These are phyloP conservation scores for Phaeoacremonium minimum DNA, from an alignment of 2,329 filamentous ascomycete species.

Conservation along the genomic window DNA sequence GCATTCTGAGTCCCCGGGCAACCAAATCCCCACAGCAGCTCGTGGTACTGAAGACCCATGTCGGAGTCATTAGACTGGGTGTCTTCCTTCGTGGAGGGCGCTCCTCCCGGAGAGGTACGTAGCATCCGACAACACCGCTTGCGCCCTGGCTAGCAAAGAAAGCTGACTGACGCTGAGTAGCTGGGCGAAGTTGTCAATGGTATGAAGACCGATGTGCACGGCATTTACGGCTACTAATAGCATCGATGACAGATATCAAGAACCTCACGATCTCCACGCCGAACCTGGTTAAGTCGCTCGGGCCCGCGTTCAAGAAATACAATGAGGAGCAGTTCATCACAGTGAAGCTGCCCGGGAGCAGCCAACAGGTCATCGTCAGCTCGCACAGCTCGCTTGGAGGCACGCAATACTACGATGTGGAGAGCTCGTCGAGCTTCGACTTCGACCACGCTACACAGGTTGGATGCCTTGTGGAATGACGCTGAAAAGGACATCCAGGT, in stretches of 20 bases:
- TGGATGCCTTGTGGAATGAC: slow-evolving; percentile 13
- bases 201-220: slow-evolving; percentile 40
- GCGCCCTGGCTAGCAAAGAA: slow-evolving; percentile 8
- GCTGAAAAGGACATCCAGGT: background rate
- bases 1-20: too few species aligned
- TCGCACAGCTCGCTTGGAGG: slow-evolving; percentile 77
- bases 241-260: slow-evolving; percentile 70
- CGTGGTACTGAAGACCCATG: too few species aligned
- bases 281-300: slow-evolving; percentile 65
- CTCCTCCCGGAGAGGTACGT: slow-evolving; percentile 91
- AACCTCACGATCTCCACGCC: slow-evolving; percentile 69
- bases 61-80: slow-evolving; percentile 52
- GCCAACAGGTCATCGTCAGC: slow-evolving; percentile 80
- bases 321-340: slow-evolving; percentile 92
- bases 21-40: too few species aligned
- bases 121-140: slow-evolving; percentile 6
- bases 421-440: slow-evolving; percentile 80
- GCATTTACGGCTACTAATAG: too few species aligned
- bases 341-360: slow-evolving; percentile 83
- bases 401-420: slow-evolving; percentile 84
- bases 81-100: slow-evolving; percentile 87
- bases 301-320: slow-evolving; percentile 86
- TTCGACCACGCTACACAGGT: slow-evolving; percentile 83
- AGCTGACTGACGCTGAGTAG: slow-evolving; percentile 37
- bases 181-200: slow-evolving; percentile 84